phyloP scores from a whole-genome alignment of 129 eudicot species.

The Ambrosia artemisiifolia region DNA sequence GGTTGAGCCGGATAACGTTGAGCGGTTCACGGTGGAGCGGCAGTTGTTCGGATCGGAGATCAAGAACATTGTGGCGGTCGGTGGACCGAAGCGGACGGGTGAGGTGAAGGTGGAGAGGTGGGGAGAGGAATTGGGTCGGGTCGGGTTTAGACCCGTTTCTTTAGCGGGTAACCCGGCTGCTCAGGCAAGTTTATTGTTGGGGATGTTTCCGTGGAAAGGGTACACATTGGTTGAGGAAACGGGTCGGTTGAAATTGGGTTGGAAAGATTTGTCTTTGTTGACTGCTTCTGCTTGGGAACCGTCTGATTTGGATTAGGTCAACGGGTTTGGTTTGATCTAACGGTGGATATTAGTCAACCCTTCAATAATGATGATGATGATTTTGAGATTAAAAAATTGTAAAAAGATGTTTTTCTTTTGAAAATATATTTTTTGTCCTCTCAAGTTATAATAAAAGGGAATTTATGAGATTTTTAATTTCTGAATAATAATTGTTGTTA shows the following conservation, averaged over 20 bases:
- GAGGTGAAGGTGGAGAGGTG: conserved; percentile 82
- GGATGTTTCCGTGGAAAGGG: conserved; percentile 95
- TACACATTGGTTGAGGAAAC: conserved; percentile 82
- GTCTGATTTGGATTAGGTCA: conserved; percentile 31
- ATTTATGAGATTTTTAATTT: conserved; percentile 7
- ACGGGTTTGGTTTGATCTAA: conserved; percentile 17
- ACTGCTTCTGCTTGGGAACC: conserved; percentile 97
- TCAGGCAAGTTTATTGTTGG: conserved; percentile 71
- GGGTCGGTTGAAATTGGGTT: conserved; percentile 81
- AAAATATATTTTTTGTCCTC: not conserved
- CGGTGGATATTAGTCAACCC: conserved; percentile 15
- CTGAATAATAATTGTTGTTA: not conserved
- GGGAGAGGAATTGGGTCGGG: conserved; percentile 67
- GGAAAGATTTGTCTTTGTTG: conserved; percentile 90
- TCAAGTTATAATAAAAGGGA: conserved; percentile 17
- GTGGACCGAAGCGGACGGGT: conserved; percentile 74
- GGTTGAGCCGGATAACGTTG: conserved; percentile 43
- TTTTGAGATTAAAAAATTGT: conserved; percentile 13
- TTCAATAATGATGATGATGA: not conserved
- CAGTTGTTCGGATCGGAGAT: conserved; percentile 76
- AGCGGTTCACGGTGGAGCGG: conserved; percentile 76
- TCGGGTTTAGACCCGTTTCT: conserved; percentile 69
- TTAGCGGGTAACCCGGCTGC: conserved; percentile 88
- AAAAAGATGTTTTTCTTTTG: conserved; percentile 8
- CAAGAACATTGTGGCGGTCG: conserved; percentile 75